Evolutionary conservation across 1,284 basidiomycete genomes (phyloP).

Genomic region (Cutaneotrichosporon sp.): DNA sequence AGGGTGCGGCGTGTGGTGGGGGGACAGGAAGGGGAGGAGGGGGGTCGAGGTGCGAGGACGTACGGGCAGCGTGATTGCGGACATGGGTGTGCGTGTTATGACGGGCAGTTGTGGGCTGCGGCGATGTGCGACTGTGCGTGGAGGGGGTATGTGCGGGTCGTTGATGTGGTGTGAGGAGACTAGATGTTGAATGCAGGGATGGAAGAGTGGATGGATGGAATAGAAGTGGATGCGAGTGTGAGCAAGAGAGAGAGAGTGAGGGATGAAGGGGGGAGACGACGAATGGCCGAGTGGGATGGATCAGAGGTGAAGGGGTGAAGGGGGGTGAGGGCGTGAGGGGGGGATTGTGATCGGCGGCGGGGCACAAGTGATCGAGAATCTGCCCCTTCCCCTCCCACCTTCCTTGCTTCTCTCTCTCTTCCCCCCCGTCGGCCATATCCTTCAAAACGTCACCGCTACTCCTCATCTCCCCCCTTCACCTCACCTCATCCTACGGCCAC

Average conservation of each 20-base stretch:
- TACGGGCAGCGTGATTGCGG: not conserved
- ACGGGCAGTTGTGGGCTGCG: not conserved
- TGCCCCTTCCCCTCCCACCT: not conserved
- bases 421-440: too few relatives aligned
- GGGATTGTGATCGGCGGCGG: not conserved
- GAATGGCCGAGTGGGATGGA: not conserved
- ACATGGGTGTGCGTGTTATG: not conserved
- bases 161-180: too few relatives aligned
- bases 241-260: not conserved
- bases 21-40: not conserved
- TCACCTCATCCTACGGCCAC: too few relatives aligned
- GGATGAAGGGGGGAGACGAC: too few relatives aligned
- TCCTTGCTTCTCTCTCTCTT: not conserved
- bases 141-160: not conserved
- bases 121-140: not conserved
- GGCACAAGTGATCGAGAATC: conserved; percentile 1
- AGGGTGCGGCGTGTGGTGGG: too few relatives aligned
- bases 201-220: not conserved
- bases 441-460: too few relatives aligned
- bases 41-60: not conserved
- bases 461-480: too few relatives aligned
- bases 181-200: not conserved
- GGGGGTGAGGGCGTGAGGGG: too few relatives aligned
- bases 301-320: not conserved
- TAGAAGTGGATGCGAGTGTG: too few relatives aligned